A percentile compares a stretch with the other conserved stretches of the same genome.
phyloP scores from a whole-genome alignment of 768 basidiomycete species.

The Clitopilus passeckerianus region DNA sequence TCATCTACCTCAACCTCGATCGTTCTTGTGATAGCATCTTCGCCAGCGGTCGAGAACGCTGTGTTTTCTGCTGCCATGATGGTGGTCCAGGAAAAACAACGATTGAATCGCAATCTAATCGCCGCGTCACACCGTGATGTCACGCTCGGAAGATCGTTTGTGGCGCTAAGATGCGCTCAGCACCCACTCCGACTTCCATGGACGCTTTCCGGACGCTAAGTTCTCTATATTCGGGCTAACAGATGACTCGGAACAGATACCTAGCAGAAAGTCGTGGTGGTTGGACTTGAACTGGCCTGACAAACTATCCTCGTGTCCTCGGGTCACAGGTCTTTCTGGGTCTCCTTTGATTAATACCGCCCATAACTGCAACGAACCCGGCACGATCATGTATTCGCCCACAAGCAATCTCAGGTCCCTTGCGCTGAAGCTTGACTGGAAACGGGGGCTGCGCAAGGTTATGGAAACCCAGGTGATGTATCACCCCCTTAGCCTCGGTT shows the following conservation, averaged over 20 bases:
- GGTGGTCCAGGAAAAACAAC: not conserved
- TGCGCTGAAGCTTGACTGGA: not conserved
- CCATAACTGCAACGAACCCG: not conserved
- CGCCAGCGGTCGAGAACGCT: slow-evolving; percentile 51
- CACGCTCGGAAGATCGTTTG: not conserved
- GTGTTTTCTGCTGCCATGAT: slow-evolving; percentile 19
- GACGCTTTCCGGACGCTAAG: not conserved
- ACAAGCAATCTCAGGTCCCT: not conserved
- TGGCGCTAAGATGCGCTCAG: not conserved
- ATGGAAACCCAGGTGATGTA: not conserved
- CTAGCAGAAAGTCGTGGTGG: too few species aligned
- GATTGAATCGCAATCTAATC: not conserved
- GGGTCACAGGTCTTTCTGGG: too few species aligned
- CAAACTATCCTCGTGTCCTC: too few species aligned
- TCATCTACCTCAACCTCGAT: slow-evolving; percentile 42
- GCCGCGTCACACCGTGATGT: not conserved
- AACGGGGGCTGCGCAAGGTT: not conserved
- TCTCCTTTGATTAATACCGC: too few species aligned
- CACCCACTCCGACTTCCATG: too few species aligned
- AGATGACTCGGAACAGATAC: too few species aligned
- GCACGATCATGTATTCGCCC: not conserved
- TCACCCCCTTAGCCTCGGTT: not conserved
- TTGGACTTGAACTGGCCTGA: too few species aligned
- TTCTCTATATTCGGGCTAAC: too few species aligned
- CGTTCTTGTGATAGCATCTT: slow-evolving; percentile 57